Evolutionary conservation across 208 protist species (phyloP).

Genomic region (Leishmania braziliensis): DNA sequence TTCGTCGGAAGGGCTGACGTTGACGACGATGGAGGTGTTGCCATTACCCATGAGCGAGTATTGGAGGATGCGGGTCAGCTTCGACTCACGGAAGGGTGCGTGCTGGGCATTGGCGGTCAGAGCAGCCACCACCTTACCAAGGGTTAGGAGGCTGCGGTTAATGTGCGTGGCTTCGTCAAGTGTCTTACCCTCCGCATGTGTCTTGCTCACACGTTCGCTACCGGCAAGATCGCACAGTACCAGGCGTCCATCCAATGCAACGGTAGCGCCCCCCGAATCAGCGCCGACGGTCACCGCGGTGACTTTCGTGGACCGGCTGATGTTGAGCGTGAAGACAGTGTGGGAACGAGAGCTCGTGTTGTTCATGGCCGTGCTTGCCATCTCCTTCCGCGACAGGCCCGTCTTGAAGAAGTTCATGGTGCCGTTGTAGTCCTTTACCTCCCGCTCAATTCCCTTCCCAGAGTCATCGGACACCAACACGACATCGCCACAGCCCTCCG

Average conservation of each 20-base stretch:
- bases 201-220: slow-evolving; percentile 94
- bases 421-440: slow-evolving; percentile 48
- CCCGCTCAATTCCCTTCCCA: too few relatives aligned
- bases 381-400: slow-evolving; percentile 85
- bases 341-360: slow-evolving; percentile 87
- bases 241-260: slow-evolving; percentile 82
- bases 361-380: slow-evolving; percentile 94
- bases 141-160: slow-evolving; percentile 95
- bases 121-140: slow-evolving; percentile 87
- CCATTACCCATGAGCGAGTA: slow-evolving; percentile 92
- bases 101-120: slow-evolving; percentile 86
- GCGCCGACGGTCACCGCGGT: slow-evolving; percentile 32
- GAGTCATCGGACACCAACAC: slow-evolving; percentile 70
- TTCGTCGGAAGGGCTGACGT: slow-evolving; percentile 83
- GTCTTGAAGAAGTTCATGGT: slow-evolving; percentile 79
- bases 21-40: slow-evolving; percentile 91
- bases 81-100: slow-evolving; percentile 91
- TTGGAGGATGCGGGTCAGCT: slow-evolving; percentile 95
- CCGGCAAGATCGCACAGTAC: slow-evolving; percentile 98
- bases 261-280: slow-evolving; percentile 14
- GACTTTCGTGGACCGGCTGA: slow-evolving; percentile 71
- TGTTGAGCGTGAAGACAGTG: slow-evolving; percentile 93
- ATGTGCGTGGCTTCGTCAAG: slow-evolving; percentile 96
- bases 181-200: slow-evolving; percentile 91
- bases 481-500: slow-evolving; percentile 80